phyloP scores from a whole-genome alignment of 257 asterid species.

The Plantago ovata region DNA sequence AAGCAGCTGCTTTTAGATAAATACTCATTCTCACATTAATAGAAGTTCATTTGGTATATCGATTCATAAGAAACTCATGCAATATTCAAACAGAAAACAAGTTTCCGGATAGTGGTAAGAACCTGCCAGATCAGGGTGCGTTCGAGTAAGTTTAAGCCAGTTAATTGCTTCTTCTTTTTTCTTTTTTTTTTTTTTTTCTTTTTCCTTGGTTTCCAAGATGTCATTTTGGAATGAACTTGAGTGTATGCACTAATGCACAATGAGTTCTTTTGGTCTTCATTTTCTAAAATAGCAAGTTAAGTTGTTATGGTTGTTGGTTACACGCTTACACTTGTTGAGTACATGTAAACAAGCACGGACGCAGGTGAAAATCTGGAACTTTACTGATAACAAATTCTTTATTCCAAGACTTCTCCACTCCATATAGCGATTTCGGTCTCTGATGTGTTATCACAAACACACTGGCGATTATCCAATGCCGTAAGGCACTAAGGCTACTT shows the following conservation, averaged over 20 bases:
- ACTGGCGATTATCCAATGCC: slow-evolving; percentile 17
- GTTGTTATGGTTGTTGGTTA: too few relatives aligned
- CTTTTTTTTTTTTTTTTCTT: too few relatives aligned
- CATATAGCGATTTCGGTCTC: slow-evolving; percentile 28
- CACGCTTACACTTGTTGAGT: too few relatives aligned
- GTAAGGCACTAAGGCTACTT: not conserved
- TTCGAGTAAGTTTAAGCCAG: slow-evolving; percentile 79
- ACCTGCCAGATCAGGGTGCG: slow-evolving; percentile 86
- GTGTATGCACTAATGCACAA: too few relatives aligned
- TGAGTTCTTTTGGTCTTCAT: too few relatives aligned
- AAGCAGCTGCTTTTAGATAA: not conserved
- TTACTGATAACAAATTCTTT: slow-evolving; percentile 24
- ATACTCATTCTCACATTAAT: not conserved
- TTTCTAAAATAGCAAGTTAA: too few relatives aligned
- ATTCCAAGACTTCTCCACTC: slow-evolving; percentile 35
- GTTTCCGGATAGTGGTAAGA: slow-evolving; percentile 14
- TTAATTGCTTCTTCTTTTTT: too few relatives aligned
- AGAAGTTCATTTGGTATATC: not conserved
- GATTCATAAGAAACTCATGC: not conserved
- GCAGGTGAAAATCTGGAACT: slow-evolving; percentile 7
- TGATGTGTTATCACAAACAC: slow-evolving; percentile 28
- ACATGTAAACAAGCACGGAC: too few relatives aligned
- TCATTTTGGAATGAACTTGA: too few relatives aligned
- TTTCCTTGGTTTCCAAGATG: too few relatives aligned
- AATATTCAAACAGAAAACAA: slow-evolving; percentile 7